Conservation (phyloP, 139 green algal species). For the Bryopsis sp. region DNA sequence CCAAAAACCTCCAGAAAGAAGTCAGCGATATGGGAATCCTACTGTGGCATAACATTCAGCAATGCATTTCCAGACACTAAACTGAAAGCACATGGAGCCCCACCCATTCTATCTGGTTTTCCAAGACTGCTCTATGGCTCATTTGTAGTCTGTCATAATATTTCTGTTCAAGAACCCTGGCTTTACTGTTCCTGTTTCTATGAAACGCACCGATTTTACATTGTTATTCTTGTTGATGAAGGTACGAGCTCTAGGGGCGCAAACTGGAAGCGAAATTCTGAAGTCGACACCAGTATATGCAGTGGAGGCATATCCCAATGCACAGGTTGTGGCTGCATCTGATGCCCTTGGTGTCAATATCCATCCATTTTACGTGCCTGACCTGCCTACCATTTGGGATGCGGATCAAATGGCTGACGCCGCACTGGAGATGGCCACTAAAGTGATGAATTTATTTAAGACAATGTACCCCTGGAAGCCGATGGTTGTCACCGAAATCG, state of each 20-base stretch:
- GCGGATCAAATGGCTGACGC: background rate
- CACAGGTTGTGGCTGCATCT: background rate
- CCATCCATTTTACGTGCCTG: conserved; percentile 10
- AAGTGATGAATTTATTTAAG: background rate
- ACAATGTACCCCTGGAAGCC: background rate
- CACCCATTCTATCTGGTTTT: background rate
- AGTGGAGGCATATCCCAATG: conserved; percentile 3
- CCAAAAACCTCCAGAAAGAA: too few species aligned
- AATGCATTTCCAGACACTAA: too few species aligned
- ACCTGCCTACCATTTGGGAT: background rate
- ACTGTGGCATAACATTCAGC: too few species aligned
- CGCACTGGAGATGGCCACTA: background rate
- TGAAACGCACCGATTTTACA: too few species aligned
- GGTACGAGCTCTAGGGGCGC: background rate
- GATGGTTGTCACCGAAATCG: conserved; percentile 13
- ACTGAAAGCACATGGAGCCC: too few species aligned
- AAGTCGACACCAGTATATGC: conserved; percentile 2
- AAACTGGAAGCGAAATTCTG: background rate
- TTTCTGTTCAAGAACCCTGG: too few species aligned
- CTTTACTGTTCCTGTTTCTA: too few species aligned
- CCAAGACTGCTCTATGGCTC: background rate
- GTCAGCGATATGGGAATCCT: too few species aligned
- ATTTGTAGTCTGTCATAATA: too few species aligned
- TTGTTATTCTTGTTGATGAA: background rate
- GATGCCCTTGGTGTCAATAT: conserved; percentile 10